These are phyloP conservation scores for Combretum micranthum DNA, from an alignment of 345 rosid genomes.

Conservation along the genomic window DNA sequence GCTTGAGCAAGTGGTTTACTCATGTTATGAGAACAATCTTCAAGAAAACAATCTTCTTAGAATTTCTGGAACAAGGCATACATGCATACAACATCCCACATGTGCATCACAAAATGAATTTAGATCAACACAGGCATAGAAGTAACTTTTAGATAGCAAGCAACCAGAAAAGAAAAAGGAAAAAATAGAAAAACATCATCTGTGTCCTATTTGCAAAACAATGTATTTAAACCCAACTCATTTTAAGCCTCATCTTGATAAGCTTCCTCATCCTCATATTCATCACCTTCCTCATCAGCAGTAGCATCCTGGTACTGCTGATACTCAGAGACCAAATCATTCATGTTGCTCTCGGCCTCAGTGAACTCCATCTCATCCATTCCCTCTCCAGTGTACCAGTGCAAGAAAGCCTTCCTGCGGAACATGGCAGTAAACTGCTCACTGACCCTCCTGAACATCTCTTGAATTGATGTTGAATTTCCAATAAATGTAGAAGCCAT, in stretches of 20 bases:
- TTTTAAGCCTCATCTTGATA: constrained; percentile 35
- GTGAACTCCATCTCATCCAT: constrained; percentile 90
- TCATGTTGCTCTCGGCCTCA: constrained; percentile 81
- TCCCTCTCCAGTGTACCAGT: constrained; percentile 81
- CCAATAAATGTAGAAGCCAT: constrained; percentile 79
- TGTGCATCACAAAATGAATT: too few relatives aligned
- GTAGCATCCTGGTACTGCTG: constrained; percentile 86
- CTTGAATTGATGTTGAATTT: constrained; percentile 73
- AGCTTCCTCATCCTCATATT: constrained; percentile 51
- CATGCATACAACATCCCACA: too few relatives aligned
- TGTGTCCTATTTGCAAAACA: too few relatives aligned
- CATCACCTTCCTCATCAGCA: constrained; percentile 58
- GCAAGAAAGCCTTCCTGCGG: constrained; percentile 85
- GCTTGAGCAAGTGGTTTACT: too few relatives aligned
- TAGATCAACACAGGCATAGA: too few relatives aligned
- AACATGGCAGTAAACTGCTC: constrained; percentile 90
- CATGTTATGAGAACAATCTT: too few relatives aligned
- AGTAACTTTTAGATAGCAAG: too few relatives aligned
- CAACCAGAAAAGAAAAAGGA: too few relatives aligned
- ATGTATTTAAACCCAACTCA: neutral
- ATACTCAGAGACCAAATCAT: constrained; percentile 69
- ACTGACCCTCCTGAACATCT: constrained; percentile 80
- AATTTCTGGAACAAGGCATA: too few relatives aligned
- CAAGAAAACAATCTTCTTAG: too few relatives aligned
- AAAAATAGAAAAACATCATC: too few relatives aligned